Base-by-base conservation (phyloP, 306 rosid species). In the Morella rubra region DNA sequence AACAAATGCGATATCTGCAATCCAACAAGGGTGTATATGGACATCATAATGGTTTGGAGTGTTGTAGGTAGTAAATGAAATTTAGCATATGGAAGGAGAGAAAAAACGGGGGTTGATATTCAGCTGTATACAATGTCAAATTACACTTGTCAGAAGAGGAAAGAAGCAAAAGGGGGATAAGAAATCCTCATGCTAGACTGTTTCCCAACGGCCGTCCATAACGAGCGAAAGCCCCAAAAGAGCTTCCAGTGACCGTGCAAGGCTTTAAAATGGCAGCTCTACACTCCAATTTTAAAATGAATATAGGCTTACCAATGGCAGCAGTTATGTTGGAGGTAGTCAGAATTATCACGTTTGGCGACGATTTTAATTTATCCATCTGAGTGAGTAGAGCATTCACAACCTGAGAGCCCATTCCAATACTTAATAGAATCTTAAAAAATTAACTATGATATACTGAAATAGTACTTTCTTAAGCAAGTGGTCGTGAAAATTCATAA, bases 291-390 rank as follows among this genome's bases (percentile, higher is more conserved):
- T 69, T 32, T 78, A 81, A 65, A 41, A 8, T 44, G 76, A 65
- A 80, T 32, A 19, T 70, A 70, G 80, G 85, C 96, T 92, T 85
- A 95, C 99, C 99, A 11, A 90, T 90, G 69, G 99, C 99, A 54
- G 96, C 87, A 71, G 99, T 95, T 71, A 95, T 95, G 82, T 95
- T 95, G 78, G 99, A 95, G 4, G 99, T 95, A 55, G 97, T 95
- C 81, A 95, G 86, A 79, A 95, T 84, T 47, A 92, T 89, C 82
- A 92, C 99, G 86, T 95, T 95, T 73, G 99, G 99, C 51, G 97
- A 81, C 49, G 91, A 86, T 83, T 90, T 95, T 76, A 95, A 85
- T 83, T 92, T 95, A 87, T 95, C 99, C 86, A 95, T 81, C 92
- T 95, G 99, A 77, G 99, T 95, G 49, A 95, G 87, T 58, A 95